Base-by-base conservation (phyloP, 2,329 filamentous ascomycete species). In the Rhexocercosporidium sp. region DNA sequence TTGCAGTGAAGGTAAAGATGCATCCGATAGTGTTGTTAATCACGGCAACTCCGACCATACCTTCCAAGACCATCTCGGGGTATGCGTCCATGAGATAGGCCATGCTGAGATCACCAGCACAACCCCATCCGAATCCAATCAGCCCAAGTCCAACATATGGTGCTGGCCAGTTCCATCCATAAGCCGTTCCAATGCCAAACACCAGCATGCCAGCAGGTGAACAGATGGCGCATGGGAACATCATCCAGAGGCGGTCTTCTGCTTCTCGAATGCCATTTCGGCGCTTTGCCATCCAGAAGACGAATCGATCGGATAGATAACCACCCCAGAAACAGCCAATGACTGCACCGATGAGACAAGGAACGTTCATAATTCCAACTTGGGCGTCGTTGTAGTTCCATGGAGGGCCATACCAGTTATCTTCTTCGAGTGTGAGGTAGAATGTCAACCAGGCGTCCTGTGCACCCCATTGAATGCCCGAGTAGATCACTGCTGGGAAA, bases 391-490 rank as follows among this genome's bases (percentile, higher is more conserved):
- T 79, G 73, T 88, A 88, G 74, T 86, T 82, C 81, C 84, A 88
- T 0, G 86, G 86, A 11, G 78, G 76, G 0, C 77, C 81, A 29
- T 82, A 83, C 82, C 85, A 88, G 70, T 82, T 82, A 68, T 86
- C 84, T 71, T 88, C 84, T 72, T 87, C 81, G 1, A 88, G 81
- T 0, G 86, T 88, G 37, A 87, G 78, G 69, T 88, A 87, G 73
- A 88, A 88, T 1, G 84, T 84, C 25, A 88, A 77, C 77, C 86
- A 87, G n/a, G 86, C 84, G 70, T 87, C 86, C 74, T 88, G 86
- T 34, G 84, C 80, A 3, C 86, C 86, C 86, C 86, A 88, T 72
- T 88, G 85, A 27, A 88, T 75, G 9, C 86, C 85, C 2, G 85
- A 84, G 68, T 84, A 88, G 69, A 85, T 81, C 11, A 88, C 85